Conservation (phyloP, 257 asterid species). For the Ajuga chamaepitys region DNA sequence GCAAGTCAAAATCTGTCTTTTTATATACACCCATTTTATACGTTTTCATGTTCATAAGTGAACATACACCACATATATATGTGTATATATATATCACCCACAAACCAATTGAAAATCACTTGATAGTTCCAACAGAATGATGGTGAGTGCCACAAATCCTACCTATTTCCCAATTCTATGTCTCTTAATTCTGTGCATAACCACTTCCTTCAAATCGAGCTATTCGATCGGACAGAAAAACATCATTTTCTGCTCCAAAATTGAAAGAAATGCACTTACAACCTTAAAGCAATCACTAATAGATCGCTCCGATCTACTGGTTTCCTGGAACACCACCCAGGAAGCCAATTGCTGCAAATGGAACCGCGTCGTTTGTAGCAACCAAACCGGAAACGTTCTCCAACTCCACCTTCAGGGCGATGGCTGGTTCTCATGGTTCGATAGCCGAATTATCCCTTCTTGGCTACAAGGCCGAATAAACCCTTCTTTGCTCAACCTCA, state of each 20-base stretch:
- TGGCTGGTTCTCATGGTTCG: background rate
- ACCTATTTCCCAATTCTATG: no score
- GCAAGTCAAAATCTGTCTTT: no score
- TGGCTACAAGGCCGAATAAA: background rate
- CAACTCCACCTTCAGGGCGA: background rate
- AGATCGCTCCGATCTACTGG: constrained; percentile 5
- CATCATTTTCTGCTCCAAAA: background rate
- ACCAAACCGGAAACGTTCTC: constrained; percentile 1
- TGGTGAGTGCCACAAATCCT: no score
- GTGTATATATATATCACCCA: no score
- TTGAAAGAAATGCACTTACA: constrained; percentile 15
- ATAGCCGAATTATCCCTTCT: no score
- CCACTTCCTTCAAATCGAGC: background rate
- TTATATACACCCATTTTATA: no score
- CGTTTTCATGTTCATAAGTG: no score
- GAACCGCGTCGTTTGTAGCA: constrained; percentile 19
- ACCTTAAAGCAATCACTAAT: constrained; percentile 3
- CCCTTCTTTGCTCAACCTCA: constrained; percentile 19
- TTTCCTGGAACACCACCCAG: constrained; percentile 8
- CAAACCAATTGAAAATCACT: no score
- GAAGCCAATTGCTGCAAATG: constrained; percentile 17
- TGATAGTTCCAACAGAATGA: no score
- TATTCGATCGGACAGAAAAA: background rate
- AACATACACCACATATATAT: no score
- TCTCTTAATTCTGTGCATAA: background rate